Base-by-base conservation (phyloP, 179 eudicot species). In the Spinacia oleracea region DNA sequence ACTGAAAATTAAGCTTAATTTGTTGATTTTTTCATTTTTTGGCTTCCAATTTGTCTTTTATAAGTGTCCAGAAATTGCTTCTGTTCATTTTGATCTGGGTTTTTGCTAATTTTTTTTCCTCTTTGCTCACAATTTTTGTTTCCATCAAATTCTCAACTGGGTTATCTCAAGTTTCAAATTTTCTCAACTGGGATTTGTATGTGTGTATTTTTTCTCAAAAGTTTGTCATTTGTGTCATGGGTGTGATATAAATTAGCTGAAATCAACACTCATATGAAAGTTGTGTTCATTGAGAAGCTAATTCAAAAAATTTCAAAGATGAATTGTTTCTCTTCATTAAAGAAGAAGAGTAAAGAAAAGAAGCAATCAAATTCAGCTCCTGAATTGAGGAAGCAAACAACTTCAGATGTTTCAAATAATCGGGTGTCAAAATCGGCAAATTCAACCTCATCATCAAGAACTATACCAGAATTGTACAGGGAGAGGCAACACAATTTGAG, bases 301-400 rank as follows among this genome's bases (percentile, higher is more conserved):
- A 2, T 79, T 18, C 5, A 20, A 32, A 66, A 65, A 5, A 7
- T 83, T 1, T 53, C 73, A 53, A 88, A 85, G 27, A 92, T 92
- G 97, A 90, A 82, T 78, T 92, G 97, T 79, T 90, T 92, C 59
- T 71, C 81, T 32, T 78, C 82, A 71, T 86, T 91, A 76, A 91
- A 88, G 84, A 84, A 80, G 43, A 86, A 77, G 73, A 53, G 20
- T 1, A 85, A 59, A 68, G 74, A 59, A 32, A 53, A 86, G 85
- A 78, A 85, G 66, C 66, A 62, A 65, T 70, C 96, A 82, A 84
- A 87, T 78, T 89, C 96, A 77, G 90, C 89, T 8, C 93, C 97
- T 15, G 89, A 84, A 73, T 51, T 89, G 21, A 87, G 87, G 72
- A 72, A 88, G 4, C 87, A 65, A 58, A 73, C 73, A 10, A 70